Base-by-base conservation (phyloP, 2,329 filamentous ascomycete species). In the Mariannaea elegans region DNA sequence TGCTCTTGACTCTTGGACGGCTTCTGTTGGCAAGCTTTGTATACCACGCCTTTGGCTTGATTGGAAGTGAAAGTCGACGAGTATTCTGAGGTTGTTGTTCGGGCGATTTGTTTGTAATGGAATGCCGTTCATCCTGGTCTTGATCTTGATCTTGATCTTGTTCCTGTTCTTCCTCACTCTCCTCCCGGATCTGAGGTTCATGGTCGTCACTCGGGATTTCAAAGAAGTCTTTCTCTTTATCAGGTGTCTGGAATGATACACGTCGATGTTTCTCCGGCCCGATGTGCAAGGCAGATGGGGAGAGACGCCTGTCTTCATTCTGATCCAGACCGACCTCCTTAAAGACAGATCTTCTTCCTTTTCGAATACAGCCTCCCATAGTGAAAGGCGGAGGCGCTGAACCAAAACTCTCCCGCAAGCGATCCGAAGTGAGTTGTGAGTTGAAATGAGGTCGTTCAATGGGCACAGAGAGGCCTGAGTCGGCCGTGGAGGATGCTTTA, bases 261-360 rank as follows among this genome's bases (percentile, higher is more conserved):
- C 56, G 57, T 9, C 58, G 46, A n/a, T 64, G 59, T 27, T 63
- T 64, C n/a, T 47, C 23, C 19, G 62, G 42, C 9, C 57, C 21
- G 19, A 62, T 44, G 46, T 62, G 57, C 21, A 61, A 48, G 14
- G 48, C 56, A 19, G 62, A 49, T 21, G 67, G 55, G 53, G 68
- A 54, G 67, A 65, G 21, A 75, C 59, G 21, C 66, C 59, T 21
- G 21, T 24, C 3, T 9, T 27, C 18, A 29, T 77, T 77, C 39
- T 78, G 75, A 47, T 77, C 73, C 18, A 85, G 67, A 4, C 82
- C 83, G 38, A 81, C 69, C 71, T 86, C 83, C 66, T 76, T 83
- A 65, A 86, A 86, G 56, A 84, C 74, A 19, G 83, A 85, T 64
- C 75, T 80, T 47, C 83, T 78, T 39, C 78, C 81, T 68, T 83